These are phyloP conservation scores for Knoxia roxburghii DNA, from an alignment of 257 asterid genomes.

Conservation along the genomic window DNA sequence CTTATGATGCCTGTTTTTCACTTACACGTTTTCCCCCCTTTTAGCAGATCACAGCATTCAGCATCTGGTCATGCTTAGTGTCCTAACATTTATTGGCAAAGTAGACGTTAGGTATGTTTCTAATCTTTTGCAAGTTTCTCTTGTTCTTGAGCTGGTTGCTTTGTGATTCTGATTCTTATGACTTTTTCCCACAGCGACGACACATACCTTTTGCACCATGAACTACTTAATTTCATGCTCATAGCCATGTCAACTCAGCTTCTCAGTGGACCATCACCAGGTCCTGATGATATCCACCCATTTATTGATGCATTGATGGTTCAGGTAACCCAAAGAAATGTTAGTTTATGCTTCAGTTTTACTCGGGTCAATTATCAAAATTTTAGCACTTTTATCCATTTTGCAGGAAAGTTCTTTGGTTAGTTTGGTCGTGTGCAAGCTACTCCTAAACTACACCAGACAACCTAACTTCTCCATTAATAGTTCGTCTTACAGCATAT, in stretches of 20 bases:
- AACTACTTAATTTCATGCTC: conserved; percentile 77
- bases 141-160: conserved; percentile 1
- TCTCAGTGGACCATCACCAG: conserved; percentile 88
- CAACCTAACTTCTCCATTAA: conserved; percentile 47
- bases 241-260: conserved; percentile 87
- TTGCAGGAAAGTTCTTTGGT: conserved; percentile 75
- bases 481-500: conserved; percentile 46
- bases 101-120: conserved; percentile 78
- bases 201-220: conserved; percentile 75
- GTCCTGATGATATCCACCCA: conserved; percentile 80
- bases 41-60: conserved; percentile 61
- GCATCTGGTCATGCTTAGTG: conserved; percentile 58
- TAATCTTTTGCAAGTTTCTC: conserved; percentile 10
- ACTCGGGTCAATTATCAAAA: background rate
- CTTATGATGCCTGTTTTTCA: background rate
- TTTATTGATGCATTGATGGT: conserved; percentile 81
- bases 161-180: conserved; percentile 23
- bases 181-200: conserved; percentile 43
- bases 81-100: conserved; percentile 66
- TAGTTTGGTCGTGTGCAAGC: conserved; percentile 51
- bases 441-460: conserved; percentile 68
- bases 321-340: conserved; percentile 46
- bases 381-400: conserved; percentile 1
- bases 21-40: conserved; percentile 4
- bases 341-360: background rate